A percentile compares a stretch with the other conserved stretches of the same genome.
phyloP scores from a whole-genome alignment of 148 eudicot genomes.

The Nepenthes gracilis region DNA sequence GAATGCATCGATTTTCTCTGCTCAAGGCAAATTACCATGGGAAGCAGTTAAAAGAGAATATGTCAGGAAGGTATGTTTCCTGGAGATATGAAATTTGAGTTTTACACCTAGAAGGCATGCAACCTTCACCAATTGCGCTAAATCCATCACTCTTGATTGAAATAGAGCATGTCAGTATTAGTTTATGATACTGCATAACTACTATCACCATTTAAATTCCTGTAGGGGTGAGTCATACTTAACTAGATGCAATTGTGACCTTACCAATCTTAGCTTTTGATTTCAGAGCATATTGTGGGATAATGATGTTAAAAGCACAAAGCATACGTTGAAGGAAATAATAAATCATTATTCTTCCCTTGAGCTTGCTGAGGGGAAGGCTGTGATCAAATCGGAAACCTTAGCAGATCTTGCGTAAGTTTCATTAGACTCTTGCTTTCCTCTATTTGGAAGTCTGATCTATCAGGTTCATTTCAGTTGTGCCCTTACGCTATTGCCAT shows the following conservation, averaged over 20 bases:
- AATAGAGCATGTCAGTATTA: too few species aligned
- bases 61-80: conserved; percentile 61
- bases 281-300: conserved; percentile 91
- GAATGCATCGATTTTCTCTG: conserved; percentile 83
- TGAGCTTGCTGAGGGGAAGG: conserved; percentile 69
- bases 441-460: neutral
- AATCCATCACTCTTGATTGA: too few species aligned
- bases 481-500: neutral
- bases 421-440: neutral
- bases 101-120: too few species aligned
- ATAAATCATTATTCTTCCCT: conserved; percentile 70
- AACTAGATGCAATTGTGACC: neutral
- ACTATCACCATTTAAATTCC: too few species aligned
- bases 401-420: conserved; percentile 74
- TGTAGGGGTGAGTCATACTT: too few species aligned
- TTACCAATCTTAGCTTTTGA: neutral
- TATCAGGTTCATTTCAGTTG: neutral
- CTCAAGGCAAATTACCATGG: conserved; percentile 55
- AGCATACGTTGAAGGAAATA: conserved; percentile 84
- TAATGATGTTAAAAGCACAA: conserved; percentile 69
- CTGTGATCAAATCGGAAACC: conserved; percentile 58
- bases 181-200: too few species aligned
- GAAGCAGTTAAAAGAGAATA: conserved; percentile 72
- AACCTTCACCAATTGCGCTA: too few species aligned
- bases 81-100: neutral